Percentiles rank a stretch among this genome's conserved stretches.
These are phyloP conservation scores for Penicillium ucsense DNA, from an alignment of 495 filamentous ascomycete species.

Conservation along the genomic window DNA sequence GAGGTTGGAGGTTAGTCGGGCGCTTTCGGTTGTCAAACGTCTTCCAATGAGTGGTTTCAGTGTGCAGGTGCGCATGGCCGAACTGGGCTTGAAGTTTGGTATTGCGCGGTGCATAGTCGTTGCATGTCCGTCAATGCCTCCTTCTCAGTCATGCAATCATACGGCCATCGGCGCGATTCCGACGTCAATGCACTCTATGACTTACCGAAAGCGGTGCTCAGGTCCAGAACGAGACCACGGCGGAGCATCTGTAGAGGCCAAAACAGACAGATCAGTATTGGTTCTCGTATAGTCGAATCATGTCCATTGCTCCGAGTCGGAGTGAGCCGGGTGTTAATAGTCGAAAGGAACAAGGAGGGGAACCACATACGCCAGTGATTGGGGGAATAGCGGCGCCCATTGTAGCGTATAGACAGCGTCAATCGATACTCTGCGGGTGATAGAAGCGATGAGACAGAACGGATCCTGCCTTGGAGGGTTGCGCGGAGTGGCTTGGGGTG, in stretches of 20 bases:
- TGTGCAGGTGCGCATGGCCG: no score
- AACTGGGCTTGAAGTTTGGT: no score
- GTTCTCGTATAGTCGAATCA: background rate
- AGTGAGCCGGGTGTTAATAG: slow-evolving; percentile 11
- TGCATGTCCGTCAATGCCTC: no score
- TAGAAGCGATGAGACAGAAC: slow-evolving; percentile 8
- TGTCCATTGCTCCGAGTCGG: slow-evolving; percentile 12
- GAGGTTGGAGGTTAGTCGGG: slow-evolving; percentile 3
- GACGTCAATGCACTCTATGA: slow-evolving; percentile 5
- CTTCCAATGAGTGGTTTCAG: no score
- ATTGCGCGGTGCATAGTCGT: no score
- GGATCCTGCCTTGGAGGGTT: slow-evolving; percentile 13
- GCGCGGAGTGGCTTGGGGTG: slow-evolving; percentile 17
- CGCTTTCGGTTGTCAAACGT: background rate
- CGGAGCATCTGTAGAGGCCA: slow-evolving; percentile 53
- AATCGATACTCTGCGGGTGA: slow-evolving; percentile 9
- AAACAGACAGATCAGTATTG: slow-evolving; percentile 1
- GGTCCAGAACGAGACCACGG: slow-evolving; percentile 63
- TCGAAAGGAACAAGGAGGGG: slow-evolving; percentile 14
- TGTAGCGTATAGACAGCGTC: slow-evolving; percentile 19
- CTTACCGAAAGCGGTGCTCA: slow-evolving; percentile 68
- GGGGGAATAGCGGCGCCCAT: slow-evolving; percentile 37
- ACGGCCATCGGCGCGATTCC: slow-evolving; percentile 7
- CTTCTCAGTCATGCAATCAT: slow-evolving; percentile 8
- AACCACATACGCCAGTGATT: slow-evolving; percentile 41